These are phyloP conservation scores for Diaporthe caulivora DNA, from an alignment of 2,329 filamentous ascomycete species.

Conservation along the genomic window DNA sequence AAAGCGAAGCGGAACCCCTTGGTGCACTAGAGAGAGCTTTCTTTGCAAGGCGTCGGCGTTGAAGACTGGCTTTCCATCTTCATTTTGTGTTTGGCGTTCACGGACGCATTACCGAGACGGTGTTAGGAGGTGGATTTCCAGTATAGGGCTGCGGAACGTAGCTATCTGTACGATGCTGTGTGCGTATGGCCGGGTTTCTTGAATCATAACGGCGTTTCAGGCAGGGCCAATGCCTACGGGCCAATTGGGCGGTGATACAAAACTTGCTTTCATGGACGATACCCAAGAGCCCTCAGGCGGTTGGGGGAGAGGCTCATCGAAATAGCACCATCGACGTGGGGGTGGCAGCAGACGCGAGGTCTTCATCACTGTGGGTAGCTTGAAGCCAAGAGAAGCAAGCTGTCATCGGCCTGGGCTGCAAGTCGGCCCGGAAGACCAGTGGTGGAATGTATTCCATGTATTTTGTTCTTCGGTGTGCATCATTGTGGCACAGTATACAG, in stretches of 20 bases:
- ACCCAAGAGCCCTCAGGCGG: conserved; percentile 44
- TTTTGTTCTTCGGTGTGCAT: not conserved
- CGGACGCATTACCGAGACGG: conserved; percentile 23
- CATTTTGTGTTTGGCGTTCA: conserved; percentile 41
- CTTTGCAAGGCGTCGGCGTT: conserved; percentile 38
- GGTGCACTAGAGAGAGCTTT: conserved; percentile 22
- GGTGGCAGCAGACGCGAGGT: not conserved
- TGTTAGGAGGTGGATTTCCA: not conserved
- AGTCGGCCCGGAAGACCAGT: not conserved
- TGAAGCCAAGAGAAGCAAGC: not conserved
- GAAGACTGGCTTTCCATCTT: conserved; percentile 35
- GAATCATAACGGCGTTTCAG: conserved; percentile 38
- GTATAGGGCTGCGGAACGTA: not conserved
- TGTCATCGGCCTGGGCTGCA: not conserved
- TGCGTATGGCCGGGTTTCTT: conserved; percentile 25
- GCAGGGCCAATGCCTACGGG: conserved; percentile 29
- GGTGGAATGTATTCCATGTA: not conserved
- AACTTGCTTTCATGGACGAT: conserved; percentile 46
- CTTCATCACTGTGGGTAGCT: not conserved
- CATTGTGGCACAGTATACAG: not conserved
- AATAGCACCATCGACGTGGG: conserved; percentile 4
- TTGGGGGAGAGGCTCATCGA: conserved; percentile 29
- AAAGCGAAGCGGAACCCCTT: conserved; percentile 13
- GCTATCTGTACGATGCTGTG: conserved; percentile 23
- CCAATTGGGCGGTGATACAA: conserved; percentile 33